Evolutionary conservation across 2,329 filamentous ascomycete genomes (phyloP), one percentile per base, ranked within the genome.

Genomic region (Trichoderma sp.): DNA sequence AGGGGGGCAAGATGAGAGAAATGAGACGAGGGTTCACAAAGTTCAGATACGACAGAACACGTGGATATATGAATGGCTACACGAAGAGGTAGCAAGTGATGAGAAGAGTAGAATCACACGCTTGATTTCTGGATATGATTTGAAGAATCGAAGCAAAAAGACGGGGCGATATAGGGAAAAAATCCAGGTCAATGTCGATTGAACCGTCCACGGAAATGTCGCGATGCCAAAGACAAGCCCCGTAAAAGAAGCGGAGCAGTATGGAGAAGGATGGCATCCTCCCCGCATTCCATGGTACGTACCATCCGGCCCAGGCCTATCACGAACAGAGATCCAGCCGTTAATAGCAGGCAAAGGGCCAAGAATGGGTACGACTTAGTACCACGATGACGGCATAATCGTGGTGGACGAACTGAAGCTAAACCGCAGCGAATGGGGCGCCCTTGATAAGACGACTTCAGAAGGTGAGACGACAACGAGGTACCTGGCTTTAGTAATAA

Each of bases 261-360:
- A 59, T 71, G 68, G 68, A 71, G 68, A 71, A 38, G 12, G 38
- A 24, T 33, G n/a, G 35, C 59, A 64, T 41, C 71, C 67, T 35
- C 71, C 71, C 71, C 71, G 71, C 71, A 73, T 73, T 65, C 27
- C 21, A 65, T 65, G 71, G 60, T 65, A 73, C 71, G 71, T 73
- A 73, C 60, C 71, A 65, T 73, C 71, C 53, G 45, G 31, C 21
- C 16, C 50, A 62, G 53, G 35, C 38, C 27, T 71, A 50, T 71
- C 68, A 45, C 29, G 53, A 45, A 24, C 31, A 9, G 21, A 31
- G 24, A 45, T 24, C 9, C 35, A 41, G 18, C 56, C 59, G 69
- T 63, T 53, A 53, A 72, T 8, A 53, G 67, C 67, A 62, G 33
- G 67, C 67, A 27, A 65, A 24, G 31, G 62, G 60, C n/a, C 62